These are phyloP conservation scores for Pseudoscleropodium purum DNA, from an alignment of 225 moss, liverwort and hornwort genomes.

Conservation along the genomic window DNA sequence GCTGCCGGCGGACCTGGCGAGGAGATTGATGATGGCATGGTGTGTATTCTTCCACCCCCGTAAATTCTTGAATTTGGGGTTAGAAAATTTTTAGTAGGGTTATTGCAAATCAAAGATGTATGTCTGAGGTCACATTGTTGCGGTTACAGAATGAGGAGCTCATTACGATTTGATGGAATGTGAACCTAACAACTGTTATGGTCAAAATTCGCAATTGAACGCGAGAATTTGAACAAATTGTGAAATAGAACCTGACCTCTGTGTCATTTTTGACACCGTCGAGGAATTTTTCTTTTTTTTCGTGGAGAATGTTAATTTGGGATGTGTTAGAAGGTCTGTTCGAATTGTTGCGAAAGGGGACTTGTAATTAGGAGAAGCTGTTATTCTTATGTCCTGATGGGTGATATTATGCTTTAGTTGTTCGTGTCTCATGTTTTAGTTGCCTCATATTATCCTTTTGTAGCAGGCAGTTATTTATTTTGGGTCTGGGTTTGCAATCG, in stretches of 20 bases:
- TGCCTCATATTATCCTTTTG: background rate
- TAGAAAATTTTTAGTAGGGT: background rate
- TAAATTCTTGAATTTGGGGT: background rate
- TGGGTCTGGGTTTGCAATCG: background rate
- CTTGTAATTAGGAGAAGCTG: background rate
- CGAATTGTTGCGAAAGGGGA: background rate
- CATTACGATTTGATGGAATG: background rate
- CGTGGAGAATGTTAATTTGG: background rate
- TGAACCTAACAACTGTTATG: background rate
- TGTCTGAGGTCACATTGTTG: background rate
- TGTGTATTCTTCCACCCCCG: conserved; percentile 85
- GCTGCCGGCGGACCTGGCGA: conserved; percentile 92
- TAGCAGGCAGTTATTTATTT: background rate
- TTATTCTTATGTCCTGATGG: background rate
- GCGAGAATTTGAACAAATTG: background rate
- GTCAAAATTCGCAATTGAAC: background rate
- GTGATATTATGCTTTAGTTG: background rate
- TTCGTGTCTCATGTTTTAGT: background rate
- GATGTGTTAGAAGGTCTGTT: background rate
- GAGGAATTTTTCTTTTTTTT: background rate
- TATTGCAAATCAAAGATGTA: background rate
- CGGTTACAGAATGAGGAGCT: background rate
- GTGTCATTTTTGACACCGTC: background rate
- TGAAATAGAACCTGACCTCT: background rate
- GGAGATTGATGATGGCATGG: conserved; percentile 99